Percentiles rank a stretch among this genome's conserved stretches.
Conservation (phyloP, 257 asterid species). For the Solanum bulbocastanum region DNA sequence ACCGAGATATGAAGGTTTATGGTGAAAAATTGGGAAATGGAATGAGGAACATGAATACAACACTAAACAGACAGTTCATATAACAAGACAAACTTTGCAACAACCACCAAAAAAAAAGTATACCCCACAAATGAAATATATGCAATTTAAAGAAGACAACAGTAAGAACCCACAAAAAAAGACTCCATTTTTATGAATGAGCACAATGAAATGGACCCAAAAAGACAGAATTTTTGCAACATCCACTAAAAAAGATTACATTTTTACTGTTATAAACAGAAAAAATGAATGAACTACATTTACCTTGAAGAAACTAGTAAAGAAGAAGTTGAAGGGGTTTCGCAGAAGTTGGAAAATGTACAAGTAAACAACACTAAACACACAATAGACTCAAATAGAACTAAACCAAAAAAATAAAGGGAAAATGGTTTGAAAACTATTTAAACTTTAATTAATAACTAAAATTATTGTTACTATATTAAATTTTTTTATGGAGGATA, state of each 20-base stretch:
- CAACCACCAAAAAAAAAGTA: background rate
- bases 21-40: background rate
- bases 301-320: background rate
- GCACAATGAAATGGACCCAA: background rate
- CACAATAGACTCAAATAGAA: background rate
- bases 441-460: accelerated
- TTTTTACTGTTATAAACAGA: background rate
- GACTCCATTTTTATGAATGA: background rate
- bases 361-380: background rate
- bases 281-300: background rate
- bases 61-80: background rate
- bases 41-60: background rate
- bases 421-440: no score
- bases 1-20: background rate
- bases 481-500: no score
- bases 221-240: background rate
- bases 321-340: background rate
- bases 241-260: background rate
- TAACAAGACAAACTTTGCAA: background rate
- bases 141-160: background rate
- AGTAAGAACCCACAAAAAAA: background rate
- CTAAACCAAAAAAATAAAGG: background rate
- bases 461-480: no score
- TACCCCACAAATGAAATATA: background rate
- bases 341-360: background rate